phyloP scores from a whole-genome alignment of 495 filamentous ascomycete genomes.

The Bathelium albidoporum region DNA sequence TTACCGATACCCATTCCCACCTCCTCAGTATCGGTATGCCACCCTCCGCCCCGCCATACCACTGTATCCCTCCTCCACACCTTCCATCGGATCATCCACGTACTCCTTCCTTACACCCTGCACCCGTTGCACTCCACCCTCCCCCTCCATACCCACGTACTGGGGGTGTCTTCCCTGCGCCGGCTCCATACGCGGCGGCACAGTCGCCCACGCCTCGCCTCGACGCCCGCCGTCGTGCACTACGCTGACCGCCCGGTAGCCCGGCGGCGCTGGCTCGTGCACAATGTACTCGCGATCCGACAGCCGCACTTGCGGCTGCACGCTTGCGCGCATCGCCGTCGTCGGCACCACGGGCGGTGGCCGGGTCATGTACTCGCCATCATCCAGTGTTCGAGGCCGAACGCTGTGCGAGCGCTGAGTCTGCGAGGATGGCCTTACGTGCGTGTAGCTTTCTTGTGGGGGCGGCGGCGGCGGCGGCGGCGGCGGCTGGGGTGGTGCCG shows the following conservation, averaged over 20 bases:
- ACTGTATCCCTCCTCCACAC: not conserved
- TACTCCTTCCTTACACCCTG: not conserved
- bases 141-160: not conserved
- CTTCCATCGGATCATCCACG: conserved; percentile 3
- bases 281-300: not conserved
- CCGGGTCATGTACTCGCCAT: not conserved
- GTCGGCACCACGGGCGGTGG: not conserved
- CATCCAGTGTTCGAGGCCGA: not conserved
- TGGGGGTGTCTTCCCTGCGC: not conserved
- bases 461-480: not conserved
- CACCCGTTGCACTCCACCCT: not conserved
- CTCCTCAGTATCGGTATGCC: not conserved
- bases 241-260: not conserved
- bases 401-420: not conserved
- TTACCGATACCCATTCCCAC: not conserved
- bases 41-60: not conserved
- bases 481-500: too few relatives aligned
- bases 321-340: not conserved
- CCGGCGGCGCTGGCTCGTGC: not conserved
- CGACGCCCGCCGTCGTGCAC: not conserved
- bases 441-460: not conserved
- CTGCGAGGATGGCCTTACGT: not conserved
- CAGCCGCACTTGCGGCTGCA: not conserved
- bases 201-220: not conserved
- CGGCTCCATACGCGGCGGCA: not conserved